Base-by-base conservation (phyloP, 2,329 filamentous ascomycete genomes). In the Cladorrhinum sp. region DNA sequence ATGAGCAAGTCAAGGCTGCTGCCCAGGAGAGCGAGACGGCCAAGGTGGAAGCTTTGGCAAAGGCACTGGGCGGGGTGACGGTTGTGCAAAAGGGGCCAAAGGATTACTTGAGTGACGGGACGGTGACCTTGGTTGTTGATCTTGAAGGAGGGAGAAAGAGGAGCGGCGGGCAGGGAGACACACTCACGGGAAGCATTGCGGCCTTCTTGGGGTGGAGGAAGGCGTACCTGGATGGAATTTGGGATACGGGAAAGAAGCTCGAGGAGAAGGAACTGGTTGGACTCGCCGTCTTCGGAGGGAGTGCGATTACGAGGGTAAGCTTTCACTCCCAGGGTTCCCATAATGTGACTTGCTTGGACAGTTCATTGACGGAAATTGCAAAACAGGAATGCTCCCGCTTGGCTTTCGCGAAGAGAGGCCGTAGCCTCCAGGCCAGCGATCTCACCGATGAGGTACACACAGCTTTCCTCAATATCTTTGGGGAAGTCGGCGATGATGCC, bases 111-210 rank as follows among this genome's bases (percentile, higher is more conserved):
- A 92, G 88, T 2, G 90, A 96, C 69, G 91, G 93, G 12, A 79
- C 83, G 61, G 81, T 81, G 58, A 96, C 90, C n/a, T 76, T 93
- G 24, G 78, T 89, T 0, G 90, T 88, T 24, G 92, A 96, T 67
- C 76, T 93, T 2, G 77, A 86, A 70, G 95, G 95, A 8, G 94
- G 94, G 1, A 76, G 86, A 73, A 99, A 99, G 84, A 82, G 95
- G 66, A 94, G 91, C 61, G 95, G 94, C 53, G 95, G 95, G 0
- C 95, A 99, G 76, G 95, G 95, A 1, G 95, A 99, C 76, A 98
- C 95, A 3, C 79, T 99, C 66, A 98, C 95, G 0, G 95, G 95
- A 1, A 87, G 87, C 33, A 79, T 99, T 66, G 95, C 90, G 1
- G 98, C 95, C 2, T 86, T 99, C 67, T 76, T 98, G 65, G 93